Conservation (phyloP, 768 basidiomycete genomes). For the Boletus pseudopeckii region DNA sequence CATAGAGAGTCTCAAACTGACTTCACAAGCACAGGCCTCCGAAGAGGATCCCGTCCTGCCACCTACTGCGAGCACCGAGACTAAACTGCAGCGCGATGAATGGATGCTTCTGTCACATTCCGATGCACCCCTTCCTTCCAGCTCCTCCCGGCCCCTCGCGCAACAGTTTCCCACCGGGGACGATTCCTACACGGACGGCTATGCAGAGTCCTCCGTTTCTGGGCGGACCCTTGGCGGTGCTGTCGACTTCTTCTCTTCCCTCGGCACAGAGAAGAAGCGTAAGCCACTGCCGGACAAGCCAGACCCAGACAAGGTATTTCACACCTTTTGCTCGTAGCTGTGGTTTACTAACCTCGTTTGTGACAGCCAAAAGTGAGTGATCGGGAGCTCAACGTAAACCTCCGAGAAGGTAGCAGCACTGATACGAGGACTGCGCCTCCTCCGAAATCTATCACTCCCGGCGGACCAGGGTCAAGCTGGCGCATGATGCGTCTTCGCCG, state of each 20-base stretch:
- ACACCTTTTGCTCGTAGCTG: not conserved
- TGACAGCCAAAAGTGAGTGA: constrained; percentile 57
- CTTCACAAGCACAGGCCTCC: constrained; percentile 51
- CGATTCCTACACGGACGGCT: constrained; percentile 62
- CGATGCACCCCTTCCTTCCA: constrained; percentile 26
- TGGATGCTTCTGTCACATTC: constrained; percentile 78
- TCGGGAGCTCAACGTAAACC: constrained; percentile 59
- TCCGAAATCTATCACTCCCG: constrained; percentile 60
- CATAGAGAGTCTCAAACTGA: constrained; percentile 64
- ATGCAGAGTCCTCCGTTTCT: constrained; percentile 48
- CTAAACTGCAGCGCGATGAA: constrained; percentile 64
- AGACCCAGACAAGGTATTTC: constrained; percentile 66
- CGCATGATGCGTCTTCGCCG: constrained; percentile 95
- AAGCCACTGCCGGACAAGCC: constrained; percentile 55
- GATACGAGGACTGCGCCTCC: constrained; percentile 38
- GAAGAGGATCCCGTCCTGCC: constrained; percentile 49
- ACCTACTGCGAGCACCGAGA: constrained; percentile 41
- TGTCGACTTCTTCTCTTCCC: constrained; percentile 85
- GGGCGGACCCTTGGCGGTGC: constrained; percentile 51
- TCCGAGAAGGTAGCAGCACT: constrained; percentile 43
- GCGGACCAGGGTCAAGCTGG: constrained; percentile 93
- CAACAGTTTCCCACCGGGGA: constrained; percentile 33
- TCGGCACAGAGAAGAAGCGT: constrained; percentile 80
- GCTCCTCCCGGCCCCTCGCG: constrained; percentile 29
- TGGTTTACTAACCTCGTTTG: constrained; percentile 5